Evolutionary conservation across 352 stramenopile genomes (phyloP).

Genomic region (Phytophthora capsici): DNA sequence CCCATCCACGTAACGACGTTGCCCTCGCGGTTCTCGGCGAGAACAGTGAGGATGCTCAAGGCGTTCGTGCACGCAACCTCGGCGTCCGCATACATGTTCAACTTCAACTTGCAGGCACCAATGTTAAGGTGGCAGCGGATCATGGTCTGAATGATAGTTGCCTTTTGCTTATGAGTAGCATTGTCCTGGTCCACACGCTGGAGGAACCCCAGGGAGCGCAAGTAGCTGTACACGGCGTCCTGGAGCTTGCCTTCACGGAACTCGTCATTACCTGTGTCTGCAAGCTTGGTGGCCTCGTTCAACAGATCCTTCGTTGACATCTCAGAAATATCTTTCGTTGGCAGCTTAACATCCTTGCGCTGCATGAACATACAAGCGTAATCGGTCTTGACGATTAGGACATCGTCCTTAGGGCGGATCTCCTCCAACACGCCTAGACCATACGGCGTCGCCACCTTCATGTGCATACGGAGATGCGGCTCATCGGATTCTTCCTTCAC

Average conservation of each 20-base stretch:
- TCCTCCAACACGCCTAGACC: slow-evolving; percentile 68
- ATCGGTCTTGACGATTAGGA: slow-evolving; percentile 69
- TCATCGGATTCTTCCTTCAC: slow-evolving; percentile 75
- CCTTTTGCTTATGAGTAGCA: slow-evolving; percentile 87
- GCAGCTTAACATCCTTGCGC: slow-evolving; percentile 74
- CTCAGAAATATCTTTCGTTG: slow-evolving; percentile 64
- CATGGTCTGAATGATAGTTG: slow-evolving; percentile 88
- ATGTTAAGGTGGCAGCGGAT: slow-evolving; percentile 90
- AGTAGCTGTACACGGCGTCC: slow-evolving; percentile 79
- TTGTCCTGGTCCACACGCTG: slow-evolving; percentile 79
- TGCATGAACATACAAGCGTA: slow-evolving; percentile 86
- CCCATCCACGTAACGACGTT: slow-evolving; percentile 90
- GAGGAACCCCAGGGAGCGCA: slow-evolving; percentile 71
- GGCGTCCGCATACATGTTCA: slow-evolving; percentile 65
- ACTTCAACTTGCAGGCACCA: slow-evolving; percentile 84
- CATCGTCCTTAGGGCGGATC: slow-evolving; percentile 67
- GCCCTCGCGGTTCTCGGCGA: slow-evolving; percentile 76
- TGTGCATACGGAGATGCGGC: slow-evolving; percentile 78
- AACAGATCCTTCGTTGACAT: slow-evolving; percentile 86
- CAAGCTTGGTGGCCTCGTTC: slow-evolving; percentile 66
- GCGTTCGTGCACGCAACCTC: slow-evolving; percentile 87
- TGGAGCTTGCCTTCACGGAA: slow-evolving; percentile 68
- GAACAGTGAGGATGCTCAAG: slow-evolving; percentile 77
- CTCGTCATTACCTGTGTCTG: slow-evolving; percentile 73
- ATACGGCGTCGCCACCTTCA: slow-evolving; percentile 81